Evolutionary conservation across 1,284 basidiomycete species (phyloP).

Genomic region (Coriolopsis trogii): DNA sequence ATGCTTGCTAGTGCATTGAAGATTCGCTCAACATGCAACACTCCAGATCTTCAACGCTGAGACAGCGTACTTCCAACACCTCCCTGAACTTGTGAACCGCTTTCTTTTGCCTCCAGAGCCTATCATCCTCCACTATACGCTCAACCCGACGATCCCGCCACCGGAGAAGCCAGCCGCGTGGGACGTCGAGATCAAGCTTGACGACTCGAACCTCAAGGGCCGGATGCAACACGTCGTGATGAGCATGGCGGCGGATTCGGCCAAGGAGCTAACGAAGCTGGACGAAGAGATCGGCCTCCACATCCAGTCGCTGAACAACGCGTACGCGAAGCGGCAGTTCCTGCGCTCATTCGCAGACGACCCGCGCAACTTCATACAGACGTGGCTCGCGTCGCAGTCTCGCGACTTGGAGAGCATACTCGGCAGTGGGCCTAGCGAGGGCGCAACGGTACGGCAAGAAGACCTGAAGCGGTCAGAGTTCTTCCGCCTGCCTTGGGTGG

Average conservation of each 20-base stretch:
- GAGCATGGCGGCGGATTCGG: constrained; percentile 71
- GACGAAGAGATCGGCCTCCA: constrained; percentile 89
- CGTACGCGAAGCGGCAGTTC: constrained; percentile 87
- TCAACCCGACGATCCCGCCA: constrained; percentile 60
- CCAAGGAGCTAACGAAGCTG: constrained; percentile 70
- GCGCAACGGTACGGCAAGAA: constrained; percentile 80
- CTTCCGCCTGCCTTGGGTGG: constrained; percentile 89
- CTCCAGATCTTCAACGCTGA: constrained; percentile 69
- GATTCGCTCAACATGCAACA: neutral
- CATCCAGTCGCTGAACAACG: constrained; percentile 83
- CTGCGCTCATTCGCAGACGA: constrained; percentile 82
- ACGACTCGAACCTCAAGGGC: constrained; percentile 77
- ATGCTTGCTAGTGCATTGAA: neutral
- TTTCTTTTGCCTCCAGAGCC: constrained; percentile 83
- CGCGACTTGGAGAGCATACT: constrained; percentile 88
- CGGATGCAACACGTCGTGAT: constrained; percentile 77
- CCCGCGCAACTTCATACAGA: constrained; percentile 83
- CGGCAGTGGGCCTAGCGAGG: constrained; percentile 85
- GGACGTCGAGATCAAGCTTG: constrained; percentile 90
- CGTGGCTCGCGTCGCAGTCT: constrained; percentile 90
- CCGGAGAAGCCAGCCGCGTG: constrained; percentile 73
- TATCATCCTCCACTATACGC: constrained; percentile 79
- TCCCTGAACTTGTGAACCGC: constrained; percentile 87
- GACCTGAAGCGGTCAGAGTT: constrained; percentile 89
- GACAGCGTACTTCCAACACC: constrained; percentile 73